phyloP scores from a whole-genome alignment of 345 rosid genomes.

The Populus alba region DNA sequence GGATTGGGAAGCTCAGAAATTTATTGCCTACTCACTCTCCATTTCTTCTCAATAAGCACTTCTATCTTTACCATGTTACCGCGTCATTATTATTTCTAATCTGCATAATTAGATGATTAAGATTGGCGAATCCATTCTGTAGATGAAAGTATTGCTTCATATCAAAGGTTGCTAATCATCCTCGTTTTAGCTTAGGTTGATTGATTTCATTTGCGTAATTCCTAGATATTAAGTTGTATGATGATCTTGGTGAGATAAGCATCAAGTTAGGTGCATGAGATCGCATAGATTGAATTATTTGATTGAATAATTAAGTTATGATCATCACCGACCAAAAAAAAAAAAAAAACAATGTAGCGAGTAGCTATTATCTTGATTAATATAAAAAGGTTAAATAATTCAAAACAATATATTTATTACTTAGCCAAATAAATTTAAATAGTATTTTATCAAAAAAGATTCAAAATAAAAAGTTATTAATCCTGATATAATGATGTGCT shows the following conservation, averaged over 20 bases:
- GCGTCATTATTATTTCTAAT: background rate
- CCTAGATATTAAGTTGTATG: background rate
- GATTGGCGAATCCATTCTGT: background rate
- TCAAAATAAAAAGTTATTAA: no score
- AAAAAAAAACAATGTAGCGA: no score
- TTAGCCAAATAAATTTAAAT: no score
- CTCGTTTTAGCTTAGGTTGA: no score
- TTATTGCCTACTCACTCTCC: slow-evolving; percentile 21
- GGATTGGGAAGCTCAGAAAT: slow-evolving; percentile 25
- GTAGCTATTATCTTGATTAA: no score
- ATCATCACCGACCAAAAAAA: no score
- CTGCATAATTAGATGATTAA: background rate
- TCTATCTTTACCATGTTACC: background rate
- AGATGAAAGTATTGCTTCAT: background rate
- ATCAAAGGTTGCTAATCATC: no score
- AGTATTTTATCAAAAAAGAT: no score
- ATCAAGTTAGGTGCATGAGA: background rate
- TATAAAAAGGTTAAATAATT: no score
- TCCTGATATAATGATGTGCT: accelerated
- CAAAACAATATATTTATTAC: no score
- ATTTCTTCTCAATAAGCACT: slow-evolving; percentile 14
- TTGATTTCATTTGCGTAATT: no score
- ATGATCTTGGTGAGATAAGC: background rate
- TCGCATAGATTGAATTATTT: no score
- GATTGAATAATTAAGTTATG: background rate